These are phyloP conservation scores for Lodderomyces metapsilosis DNA, from an alignment of 1,139 yeast genomes.

Conservation along the genomic window DNA sequence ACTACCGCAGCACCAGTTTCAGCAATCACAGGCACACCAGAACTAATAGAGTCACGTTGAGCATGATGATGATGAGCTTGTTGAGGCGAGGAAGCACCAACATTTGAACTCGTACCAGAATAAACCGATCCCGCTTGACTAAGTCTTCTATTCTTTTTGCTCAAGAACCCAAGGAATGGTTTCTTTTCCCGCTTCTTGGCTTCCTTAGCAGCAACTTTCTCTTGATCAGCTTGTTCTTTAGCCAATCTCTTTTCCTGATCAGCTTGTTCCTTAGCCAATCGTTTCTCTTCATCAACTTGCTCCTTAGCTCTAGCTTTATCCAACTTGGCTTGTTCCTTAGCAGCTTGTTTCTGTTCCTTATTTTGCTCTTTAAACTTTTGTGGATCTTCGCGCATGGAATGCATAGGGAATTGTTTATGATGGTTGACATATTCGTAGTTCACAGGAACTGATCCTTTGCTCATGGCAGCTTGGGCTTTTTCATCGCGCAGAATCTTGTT, in stretches of 20 bases:
- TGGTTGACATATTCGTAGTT: conserved; percentile 37
- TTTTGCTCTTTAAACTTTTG: conserved; percentile 31
- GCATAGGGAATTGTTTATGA: conserved; percentile 36
- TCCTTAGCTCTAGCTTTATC: conserved; percentile 12
- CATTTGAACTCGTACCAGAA: conserved; percentile 2
- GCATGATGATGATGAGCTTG: not conserved
- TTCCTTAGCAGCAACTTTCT: conserved; percentile 14
- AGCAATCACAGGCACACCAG: conserved; percentile 2
- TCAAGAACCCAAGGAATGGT: conserved; percentile 8
- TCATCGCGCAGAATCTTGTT: conserved; percentile 8
- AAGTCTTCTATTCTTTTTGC: conserved; percentile 9
- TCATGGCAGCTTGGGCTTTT: conserved; percentile 4
- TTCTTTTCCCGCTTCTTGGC: conserved; percentile 14
- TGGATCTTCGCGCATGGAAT: conserved; percentile 32
- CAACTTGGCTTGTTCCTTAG: conserved; percentile 14
- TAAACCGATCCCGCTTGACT: conserved; percentile 9
- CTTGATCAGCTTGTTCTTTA: conserved; percentile 13
- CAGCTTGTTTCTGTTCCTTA: conserved; percentile 20
- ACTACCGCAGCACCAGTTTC: not conserved
- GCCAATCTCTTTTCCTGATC: conserved; percentile 10
- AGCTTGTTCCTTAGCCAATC: conserved; percentile 14
- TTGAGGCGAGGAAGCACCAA: not conserved
- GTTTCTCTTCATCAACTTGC: conserved; percentile 12
- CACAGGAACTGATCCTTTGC: conserved; percentile 6
- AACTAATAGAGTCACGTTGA: not conserved